These are phyloP conservation scores for Lepidium africanum DNA, from an alignment of 345 rosid species.

Conservation along the genomic window DNA sequence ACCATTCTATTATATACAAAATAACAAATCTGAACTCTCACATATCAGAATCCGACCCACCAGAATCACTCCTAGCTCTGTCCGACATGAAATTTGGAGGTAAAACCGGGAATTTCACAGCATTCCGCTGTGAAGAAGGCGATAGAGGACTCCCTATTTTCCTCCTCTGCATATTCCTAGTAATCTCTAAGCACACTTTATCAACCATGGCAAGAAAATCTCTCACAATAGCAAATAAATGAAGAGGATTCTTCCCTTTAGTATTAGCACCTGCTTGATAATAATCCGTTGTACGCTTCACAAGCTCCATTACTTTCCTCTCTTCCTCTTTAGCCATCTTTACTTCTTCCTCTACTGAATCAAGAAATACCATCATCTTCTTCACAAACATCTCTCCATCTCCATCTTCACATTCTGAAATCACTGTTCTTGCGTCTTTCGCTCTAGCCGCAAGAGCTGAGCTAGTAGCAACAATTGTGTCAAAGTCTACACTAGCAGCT, in stretches of 20 bases:
- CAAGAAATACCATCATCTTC: constrained; percentile 53
- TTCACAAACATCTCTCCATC: constrained; percentile 36
- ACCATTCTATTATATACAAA: constrained; percentile 17
- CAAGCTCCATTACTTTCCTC: constrained; percentile 48
- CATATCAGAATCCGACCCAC: constrained; percentile 52
- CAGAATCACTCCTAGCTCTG: constrained; percentile 41
- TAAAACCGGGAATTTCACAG: constrained; percentile 55
- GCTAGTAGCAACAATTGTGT: constrained; percentile 36
- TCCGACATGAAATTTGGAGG: constrained; percentile 52
- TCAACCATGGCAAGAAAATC: constrained; percentile 82
- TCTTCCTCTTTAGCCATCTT: constrained; percentile 42
- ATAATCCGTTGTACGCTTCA: constrained; percentile 67
- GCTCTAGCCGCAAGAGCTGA: constrained; percentile 38
- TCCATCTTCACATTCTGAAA: constrained; percentile 26
- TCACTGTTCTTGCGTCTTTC: constrained; percentile 35
- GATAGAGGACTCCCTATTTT: constrained; percentile 21
- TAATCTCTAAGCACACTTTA: constrained; percentile 53
- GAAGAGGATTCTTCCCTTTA: constrained; percentile 45
- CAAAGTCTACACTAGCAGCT: constrained; percentile 65
- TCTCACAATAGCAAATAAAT: constrained; percentile 54
- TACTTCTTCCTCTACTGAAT: constrained; percentile 54
- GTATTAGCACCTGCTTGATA: constrained; percentile 55
- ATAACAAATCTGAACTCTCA: constrained; percentile 26
- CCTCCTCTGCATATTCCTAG: constrained; percentile 55
- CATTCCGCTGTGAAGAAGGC: constrained; percentile 11